Base-by-base conservation (phyloP, 441 rosid genomes). In the Populus hybrid region DNA sequence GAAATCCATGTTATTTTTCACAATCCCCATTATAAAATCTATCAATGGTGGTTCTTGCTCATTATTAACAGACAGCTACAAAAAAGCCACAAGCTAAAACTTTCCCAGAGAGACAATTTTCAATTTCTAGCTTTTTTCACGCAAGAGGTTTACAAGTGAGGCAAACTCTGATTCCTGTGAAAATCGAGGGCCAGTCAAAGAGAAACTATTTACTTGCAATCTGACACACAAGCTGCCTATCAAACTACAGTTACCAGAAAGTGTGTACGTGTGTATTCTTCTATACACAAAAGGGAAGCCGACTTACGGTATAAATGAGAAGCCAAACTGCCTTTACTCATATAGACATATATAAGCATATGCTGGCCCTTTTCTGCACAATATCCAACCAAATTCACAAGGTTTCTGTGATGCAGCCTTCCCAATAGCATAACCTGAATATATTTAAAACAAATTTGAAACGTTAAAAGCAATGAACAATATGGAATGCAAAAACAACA, bases 251-350 rank as follows among this genome's bases (percentile, higher is more conserved):
- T n/a, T 73, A 53, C 76, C 76, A 50, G 74, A 16, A 73, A 76
- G 74, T n/a, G 4, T 21, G 26, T 61, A 68, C 64, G 75, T 9
- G 10, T 14, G 23, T 40, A 56, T 80, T 74, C 67, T 72, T 73
- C 21, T 50, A 74, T 16, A 1, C 10, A 69, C 18, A 64, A 64
- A 77, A 72, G 75, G 69, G 75, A 74, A 9, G 64, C 40, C 61
- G 66, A 73, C 99, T 92, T 89, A 96, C 99, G 78, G 82, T 96
- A 96, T 77, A 96, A 81, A 82, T 96, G 98, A 84, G 98, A 92
- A 84, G 96, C 95, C 81, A 96, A 86, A 90, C 99, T 92, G 82
- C 98, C 98, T 89, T 94, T 91, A 81, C 93, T 94, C 99, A 96
- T 96, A 83, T 88, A 94, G 71, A 94, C 98, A 86, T 96, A 96